Base-by-base conservation (phyloP, 75 land plant genomes). In the Cryptomeria japonica region DNA sequence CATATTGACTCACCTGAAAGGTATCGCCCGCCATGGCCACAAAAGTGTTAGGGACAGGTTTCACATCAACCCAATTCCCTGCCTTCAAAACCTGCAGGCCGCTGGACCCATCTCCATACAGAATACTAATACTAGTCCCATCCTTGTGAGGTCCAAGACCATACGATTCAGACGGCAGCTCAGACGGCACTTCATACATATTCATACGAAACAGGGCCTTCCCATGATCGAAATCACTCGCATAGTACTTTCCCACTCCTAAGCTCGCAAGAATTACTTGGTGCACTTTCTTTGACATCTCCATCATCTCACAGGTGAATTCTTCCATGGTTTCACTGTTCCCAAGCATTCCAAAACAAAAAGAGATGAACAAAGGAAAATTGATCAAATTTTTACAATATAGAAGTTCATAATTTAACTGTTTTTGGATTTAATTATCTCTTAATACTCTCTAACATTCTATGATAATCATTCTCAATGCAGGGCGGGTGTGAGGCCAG, bases 1-100 rank as follows among this genome's bases (percentile, higher is more conserved):
- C 1, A 49, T 49, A 49, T 49, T 49, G 10, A 49, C 51, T 0
- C 51, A 49, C 51, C 51, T 49, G 13, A 49, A 49, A 49, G 51
- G 6, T 11, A 28, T 91, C 90, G 1, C 91, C 90, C 4, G 87
- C 87, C 5, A 91, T 32, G 75, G 84, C 68, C 2, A 91, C 41
- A 13, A 89, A 78, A 8, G 92, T 80, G 42, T 84, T 58, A 2
- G 90, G 89, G 0, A 73, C 14, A 25, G 68, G n/a, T 2, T 86
- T 78, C 37, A 88, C 72, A 5, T 38, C 36, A 39, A 89, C 64
- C 93, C 90, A 89, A 1, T 93, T 41, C 5, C 92, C 93, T 36
- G 83, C 75, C 78, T 80, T 88, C 37, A 89, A 39, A 1, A 91
- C 64, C 36, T 93, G 90, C 36, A 93, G 73, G 7, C 89, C 94